Percentiles rank a stretch among this genome's conserved stretches.
Evolutionary conservation across 2,329 filamentous ascomycete species (phyloP).

Genomic region (Hypoxylon sp.): DNA sequence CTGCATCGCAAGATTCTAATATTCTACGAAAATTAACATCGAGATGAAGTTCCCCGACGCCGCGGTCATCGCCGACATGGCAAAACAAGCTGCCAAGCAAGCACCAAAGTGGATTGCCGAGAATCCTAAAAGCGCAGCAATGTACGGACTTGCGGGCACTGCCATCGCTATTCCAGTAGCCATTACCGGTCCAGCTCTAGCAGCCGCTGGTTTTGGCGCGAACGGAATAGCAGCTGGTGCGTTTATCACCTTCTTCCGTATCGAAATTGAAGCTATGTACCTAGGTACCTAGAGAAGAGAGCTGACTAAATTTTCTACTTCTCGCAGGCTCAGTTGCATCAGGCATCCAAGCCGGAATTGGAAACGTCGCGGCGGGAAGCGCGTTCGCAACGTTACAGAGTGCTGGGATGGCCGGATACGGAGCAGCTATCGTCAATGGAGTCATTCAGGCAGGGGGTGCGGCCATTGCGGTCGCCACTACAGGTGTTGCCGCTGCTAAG

Average conservation of each 20-base stretch:
- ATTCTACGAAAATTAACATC: neutral
- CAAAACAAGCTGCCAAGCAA: neutral
- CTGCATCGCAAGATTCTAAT: no score
- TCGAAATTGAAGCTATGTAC: no score
- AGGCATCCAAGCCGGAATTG: slow-evolving; percentile 42
- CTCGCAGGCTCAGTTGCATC: slow-evolving; percentile 44
- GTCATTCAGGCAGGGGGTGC: slow-evolving; percentile 38
- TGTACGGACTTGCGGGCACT: slow-evolving; percentile 15
- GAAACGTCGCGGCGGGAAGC: slow-evolving; percentile 44
- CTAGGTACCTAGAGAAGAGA: neutral
- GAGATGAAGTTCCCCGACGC: slow-evolving; percentile 5
- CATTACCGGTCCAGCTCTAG: slow-evolving; percentile 37
- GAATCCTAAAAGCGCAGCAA: slow-evolving; percentile 39
- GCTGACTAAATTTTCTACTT: neutral
- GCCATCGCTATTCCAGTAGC: slow-evolving; percentile 33
- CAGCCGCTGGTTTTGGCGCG: slow-evolving; percentile 39
- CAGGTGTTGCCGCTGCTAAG: neutral
- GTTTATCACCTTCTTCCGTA: neutral
- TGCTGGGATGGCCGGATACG: slow-evolving; percentile 48
- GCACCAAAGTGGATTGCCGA: slow-evolving; percentile 31
- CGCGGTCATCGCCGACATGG: neutral
- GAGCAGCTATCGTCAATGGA: slow-evolving; percentile 41
- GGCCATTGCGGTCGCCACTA: neutral
- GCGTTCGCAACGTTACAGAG: slow-evolving; percentile 48
- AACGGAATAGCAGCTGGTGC: slow-evolving; percentile 43